Percentiles rank a stretch among this genome's conserved stretches.
These are phyloP conservation scores for Spathaspora girioi DNA, from an alignment of 805 yeast genomes.

Conservation along the genomic window DNA sequence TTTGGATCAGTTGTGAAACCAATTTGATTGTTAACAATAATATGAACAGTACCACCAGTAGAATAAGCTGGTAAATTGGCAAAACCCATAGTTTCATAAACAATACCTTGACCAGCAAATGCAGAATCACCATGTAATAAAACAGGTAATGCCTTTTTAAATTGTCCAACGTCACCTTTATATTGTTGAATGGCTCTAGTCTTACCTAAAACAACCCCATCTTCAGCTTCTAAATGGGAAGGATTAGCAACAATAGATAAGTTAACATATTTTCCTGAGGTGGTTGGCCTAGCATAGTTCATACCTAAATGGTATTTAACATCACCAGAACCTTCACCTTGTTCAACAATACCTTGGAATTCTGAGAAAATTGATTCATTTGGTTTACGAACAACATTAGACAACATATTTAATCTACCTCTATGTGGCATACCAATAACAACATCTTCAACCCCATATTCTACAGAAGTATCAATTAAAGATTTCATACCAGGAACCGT, in stretches of 20 bases:
- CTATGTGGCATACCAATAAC: slow-evolving; percentile 99
- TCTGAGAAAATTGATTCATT: slow-evolving; percentile 96
- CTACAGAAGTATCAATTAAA: slow-evolving; percentile 88
- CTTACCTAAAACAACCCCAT: slow-evolving; percentile 97
- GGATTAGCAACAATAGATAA: slow-evolving; percentile 97
- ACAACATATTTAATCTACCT: slow-evolving; percentile 96
- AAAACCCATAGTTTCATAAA: slow-evolving; percentile 97
- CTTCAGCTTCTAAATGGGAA: slow-evolving; percentile 98
- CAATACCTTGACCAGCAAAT: slow-evolving; percentile 98
- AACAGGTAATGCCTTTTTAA: slow-evolving; percentile 85
- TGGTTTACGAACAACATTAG: slow-evolving; percentile 98
- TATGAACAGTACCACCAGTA: slow-evolving; percentile 97
- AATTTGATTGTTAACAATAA: slow-evolving; percentile 95
- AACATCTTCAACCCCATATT: slow-evolving; percentile 89
- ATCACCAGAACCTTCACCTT: slow-evolving; percentile 98
- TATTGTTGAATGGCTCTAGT: slow-evolving; percentile 93
- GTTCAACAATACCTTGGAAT: slow-evolving; percentile 85
- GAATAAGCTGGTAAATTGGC: slow-evolving; percentile 89
- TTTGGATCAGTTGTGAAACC: slow-evolving; percentile 99
- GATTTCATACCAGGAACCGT: slow-evolving; percentile 97
- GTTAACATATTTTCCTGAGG: slow-evolving; percentile 94
- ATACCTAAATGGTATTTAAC: slow-evolving; percentile 99
- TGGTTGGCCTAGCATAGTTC: slow-evolving; percentile 98
- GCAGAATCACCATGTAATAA: slow-evolving; percentile 99
- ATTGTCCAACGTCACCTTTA: slow-evolving; percentile 80